A percentile compares a stretch with the other conserved stretches of the same genome.
Evolutionary conservation across 2,329 filamentous ascomycete genomes (phyloP).

Genomic region (Chlorencoelia australis): DNA sequence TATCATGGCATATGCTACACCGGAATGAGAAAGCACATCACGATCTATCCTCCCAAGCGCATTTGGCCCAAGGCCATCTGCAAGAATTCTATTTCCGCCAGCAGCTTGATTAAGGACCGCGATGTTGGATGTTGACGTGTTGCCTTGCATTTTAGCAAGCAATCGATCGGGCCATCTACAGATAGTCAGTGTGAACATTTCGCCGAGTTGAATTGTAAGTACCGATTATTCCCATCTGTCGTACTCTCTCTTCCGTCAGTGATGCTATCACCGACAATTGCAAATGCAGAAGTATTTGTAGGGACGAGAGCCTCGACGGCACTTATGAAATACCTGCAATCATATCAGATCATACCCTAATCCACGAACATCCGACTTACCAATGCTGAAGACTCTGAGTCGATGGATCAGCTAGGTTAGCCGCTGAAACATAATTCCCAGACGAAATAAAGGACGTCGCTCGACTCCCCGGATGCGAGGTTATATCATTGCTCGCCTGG

Average conservation of each 20-base stretch:
- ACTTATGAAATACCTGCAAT: slow-evolving; percentile 46
- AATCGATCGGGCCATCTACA: slow-evolving; percentile 48
- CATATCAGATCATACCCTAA: background rate
- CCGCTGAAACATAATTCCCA: slow-evolving; percentile 53
- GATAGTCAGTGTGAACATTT: background rate
- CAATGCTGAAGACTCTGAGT: slow-evolving; percentile 30
- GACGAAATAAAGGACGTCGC: slow-evolving; percentile 49
- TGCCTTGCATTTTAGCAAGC: slow-evolving; percentile 39
- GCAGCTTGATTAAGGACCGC: slow-evolving; percentile 55
- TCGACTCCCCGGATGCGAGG: slow-evolving; percentile 53
- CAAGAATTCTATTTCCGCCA: slow-evolving; percentile 56
- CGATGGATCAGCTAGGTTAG: slow-evolving; percentile 33
- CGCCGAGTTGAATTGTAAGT: background rate
- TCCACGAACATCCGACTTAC: slow-evolving; percentile 15
- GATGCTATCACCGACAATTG: slow-evolving; percentile 55
- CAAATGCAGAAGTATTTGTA: slow-evolving; percentile 33
- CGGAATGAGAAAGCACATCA: slow-evolving; percentile 49
- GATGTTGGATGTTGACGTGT: slow-evolving; percentile 36
- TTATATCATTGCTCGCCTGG: slow-evolving; percentile 47
- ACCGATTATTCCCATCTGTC: slow-evolving; percentile 49
- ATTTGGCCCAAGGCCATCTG: slow-evolving; percentile 52
- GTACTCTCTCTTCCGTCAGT: slow-evolving; percentile 56
- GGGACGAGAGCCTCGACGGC: slow-evolving; percentile 48
- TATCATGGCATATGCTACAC: slow-evolving; percentile 50
- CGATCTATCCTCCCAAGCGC: slow-evolving; percentile 50